phyloP scores from a whole-genome alignment of 2,329 filamentous ascomycete genomes.

The Lasiodiplodia gonubiensis region DNA sequence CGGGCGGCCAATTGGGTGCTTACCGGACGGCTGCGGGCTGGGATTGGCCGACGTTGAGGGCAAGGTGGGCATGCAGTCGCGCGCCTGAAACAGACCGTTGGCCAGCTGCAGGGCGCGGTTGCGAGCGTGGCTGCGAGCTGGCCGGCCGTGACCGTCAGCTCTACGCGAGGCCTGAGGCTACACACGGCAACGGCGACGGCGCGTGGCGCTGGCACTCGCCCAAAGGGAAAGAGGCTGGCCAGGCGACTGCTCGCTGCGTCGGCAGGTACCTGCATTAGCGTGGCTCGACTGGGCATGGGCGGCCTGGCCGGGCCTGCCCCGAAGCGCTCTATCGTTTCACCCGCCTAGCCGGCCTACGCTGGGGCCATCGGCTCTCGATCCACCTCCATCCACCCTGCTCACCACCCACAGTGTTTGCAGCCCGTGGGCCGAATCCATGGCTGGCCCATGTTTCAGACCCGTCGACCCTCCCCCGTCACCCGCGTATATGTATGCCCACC shows the following conservation, averaged over 20 bases:
- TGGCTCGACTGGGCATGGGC: neutral
- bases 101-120: neutral
- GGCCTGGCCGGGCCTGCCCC: neutral
- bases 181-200: neutral
- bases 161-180: constrained; percentile 3
- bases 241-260: neutral
- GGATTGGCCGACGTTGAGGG: constrained; percentile 5
- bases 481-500: constrained; percentile 21
- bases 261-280: constrained; percentile 23
- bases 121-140: neutral
- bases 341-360: constrained; percentile 14
- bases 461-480: neutral
- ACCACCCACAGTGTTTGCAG: constrained; percentile 17
- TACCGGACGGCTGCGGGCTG: neutral
- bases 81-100: constrained; percentile 22
- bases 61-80: constrained; percentile 6
- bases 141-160: neutral
- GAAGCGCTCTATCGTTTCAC: constrained; percentile 25
- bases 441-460: constrained; percentile 14
- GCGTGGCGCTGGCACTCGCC: neutral
- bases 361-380: constrained; percentile 1
- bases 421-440: neutral
- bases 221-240: neutral
- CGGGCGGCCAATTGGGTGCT: constrained; percentile 1
- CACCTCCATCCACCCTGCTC: neutral